A percentile compares a stretch with the other conserved stretches of the same genome.
Evolutionary conservation across 1,284 basidiomycete species (phyloP).

Genomic region (Rhodotorula glutinis): DNA sequence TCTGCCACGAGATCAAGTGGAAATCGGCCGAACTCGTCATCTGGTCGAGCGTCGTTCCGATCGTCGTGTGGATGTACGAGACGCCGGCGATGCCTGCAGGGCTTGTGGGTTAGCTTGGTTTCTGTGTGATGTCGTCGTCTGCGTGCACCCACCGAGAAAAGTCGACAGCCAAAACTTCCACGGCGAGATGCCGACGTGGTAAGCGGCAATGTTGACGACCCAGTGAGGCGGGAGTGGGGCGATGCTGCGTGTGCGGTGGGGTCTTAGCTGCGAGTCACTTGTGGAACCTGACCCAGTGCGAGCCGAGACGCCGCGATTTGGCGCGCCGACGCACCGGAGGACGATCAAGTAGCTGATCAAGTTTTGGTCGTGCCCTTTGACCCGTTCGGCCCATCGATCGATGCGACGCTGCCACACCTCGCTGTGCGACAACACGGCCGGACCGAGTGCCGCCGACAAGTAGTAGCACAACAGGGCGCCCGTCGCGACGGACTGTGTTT

Average conservation of each 20-base stretch:
- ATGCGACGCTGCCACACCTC: slow-evolving; percentile 68
- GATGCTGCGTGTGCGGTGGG: slow-evolving; percentile 70
- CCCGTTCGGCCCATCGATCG: slow-evolving; percentile 73
- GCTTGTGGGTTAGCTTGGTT: not conserved
- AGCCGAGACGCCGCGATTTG: not conserved
- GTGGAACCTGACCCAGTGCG: too few relatives aligned
- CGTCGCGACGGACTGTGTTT: slow-evolving; percentile 71
- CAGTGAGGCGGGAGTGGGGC: slow-evolving; percentile 90
- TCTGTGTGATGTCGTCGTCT: not conserved
- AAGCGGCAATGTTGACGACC: slow-evolving; percentile 90
- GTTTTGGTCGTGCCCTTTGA: slow-evolving; percentile 69
- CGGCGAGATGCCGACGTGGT: slow-evolving; percentile 81
- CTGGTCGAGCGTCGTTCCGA: slow-evolving; percentile 81
- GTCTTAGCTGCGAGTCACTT: too few relatives aligned
- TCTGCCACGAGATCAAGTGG: slow-evolving; percentile 64
- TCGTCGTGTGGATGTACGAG: slow-evolving; percentile 89
- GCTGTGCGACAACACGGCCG: slow-evolving; percentile 78
- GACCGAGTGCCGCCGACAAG: slow-evolving; percentile 83
- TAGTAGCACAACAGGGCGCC: slow-evolving; percentile 91
- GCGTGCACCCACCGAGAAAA: slow-evolving; percentile 61
- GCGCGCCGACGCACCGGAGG: slow-evolving; percentile 53
- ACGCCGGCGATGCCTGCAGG: slow-evolving; percentile 68
- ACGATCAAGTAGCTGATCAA: slow-evolving; percentile 86
- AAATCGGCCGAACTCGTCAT: slow-evolving; percentile 93
- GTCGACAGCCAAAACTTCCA: slow-evolving; percentile 85